Percentiles rank a stretch among this genome's conserved stretches.
Conservation (phyloP, 2,329 filamentous ascomycete species). For the Blastomyces percursus region DNA sequence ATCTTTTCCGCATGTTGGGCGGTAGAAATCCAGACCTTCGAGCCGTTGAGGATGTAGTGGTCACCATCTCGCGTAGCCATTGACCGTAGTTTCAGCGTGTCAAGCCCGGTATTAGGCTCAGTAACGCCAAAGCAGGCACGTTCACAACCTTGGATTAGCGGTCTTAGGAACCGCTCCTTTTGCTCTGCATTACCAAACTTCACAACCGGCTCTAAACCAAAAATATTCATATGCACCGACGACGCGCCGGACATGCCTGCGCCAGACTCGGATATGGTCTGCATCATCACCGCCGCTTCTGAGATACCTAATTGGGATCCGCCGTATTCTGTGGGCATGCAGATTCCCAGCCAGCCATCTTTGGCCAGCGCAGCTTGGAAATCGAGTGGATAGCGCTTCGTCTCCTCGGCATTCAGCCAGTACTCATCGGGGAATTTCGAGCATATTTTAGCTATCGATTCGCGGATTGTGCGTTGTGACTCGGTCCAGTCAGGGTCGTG, state of each 20-base stretch:
- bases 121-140: constrained; percentile 81
- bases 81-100: constrained; percentile 56
- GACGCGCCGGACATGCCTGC: constrained; percentile 35
- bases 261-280: constrained; percentile 37
- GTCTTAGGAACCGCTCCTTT: constrained; percentile 70
- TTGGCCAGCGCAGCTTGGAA: constrained; percentile 32
- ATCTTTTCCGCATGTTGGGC: constrained; percentile 37
- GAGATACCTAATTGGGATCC: constrained; percentile 34
- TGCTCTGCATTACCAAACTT: constrained; percentile 72
- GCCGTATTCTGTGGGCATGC: constrained; percentile 34
- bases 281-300: constrained; percentile 40
- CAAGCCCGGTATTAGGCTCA: constrained; percentile 85
- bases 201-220: constrained; percentile 36
- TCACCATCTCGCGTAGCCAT: constrained; percentile 65
- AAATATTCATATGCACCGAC: constrained; percentile 41
- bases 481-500: constrained; percentile 30
- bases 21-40: constrained; percentile 75
- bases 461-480: constrained; percentile 33
- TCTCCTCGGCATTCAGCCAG: constrained; percentile 32
- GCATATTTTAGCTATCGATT: constrained; percentile 36
- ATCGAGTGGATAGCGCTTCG: constrained; percentile 31
- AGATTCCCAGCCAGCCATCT: constrained; percentile 38
- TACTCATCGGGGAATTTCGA: constrained; percentile 33
- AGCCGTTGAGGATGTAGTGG: constrained; percentile 64
- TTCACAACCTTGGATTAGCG: constrained; percentile 69